A percentile compares a stretch with the other conserved stretches of the same genome.
Conservation (phyloP, 2,329 filamentous ascomycete species). For the Ascochyta lentis region DNA sequence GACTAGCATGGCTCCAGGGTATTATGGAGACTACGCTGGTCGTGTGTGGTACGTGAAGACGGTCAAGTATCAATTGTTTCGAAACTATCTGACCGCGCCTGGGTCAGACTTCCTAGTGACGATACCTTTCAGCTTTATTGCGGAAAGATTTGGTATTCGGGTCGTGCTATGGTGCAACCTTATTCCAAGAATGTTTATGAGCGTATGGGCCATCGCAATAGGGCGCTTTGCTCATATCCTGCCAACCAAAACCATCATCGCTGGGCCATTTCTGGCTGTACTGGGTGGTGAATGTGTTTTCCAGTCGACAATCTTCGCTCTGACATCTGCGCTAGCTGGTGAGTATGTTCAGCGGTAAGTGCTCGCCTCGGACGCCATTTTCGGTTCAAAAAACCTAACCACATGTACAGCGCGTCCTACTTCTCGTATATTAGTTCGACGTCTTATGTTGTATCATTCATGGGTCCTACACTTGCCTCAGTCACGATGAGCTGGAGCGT, state of each 20-base stretch:
- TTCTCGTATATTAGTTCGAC: constrained; percentile 47
- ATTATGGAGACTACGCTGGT: constrained; percentile 48
- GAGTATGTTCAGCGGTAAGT: constrained; percentile 44
- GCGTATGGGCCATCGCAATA: constrained; percentile 41
- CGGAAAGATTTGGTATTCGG: constrained; percentile 38
- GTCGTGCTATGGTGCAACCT: constrained; percentile 43
- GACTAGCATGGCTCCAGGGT: constrained; percentile 61
- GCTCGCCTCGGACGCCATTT: background rate
- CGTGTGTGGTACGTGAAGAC: constrained; percentile 40
- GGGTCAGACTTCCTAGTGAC: constrained; percentile 43
- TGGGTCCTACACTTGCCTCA: constrained; percentile 45
- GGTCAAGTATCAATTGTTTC: background rate
- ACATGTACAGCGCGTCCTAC: constrained; percentile 41
- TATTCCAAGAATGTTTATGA: constrained; percentile 39
- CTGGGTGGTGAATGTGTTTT: constrained; percentile 49
- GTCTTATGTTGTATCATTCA: constrained; percentile 44
- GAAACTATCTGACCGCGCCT: constrained; percentile 17
- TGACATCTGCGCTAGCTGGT: constrained; percentile 41
- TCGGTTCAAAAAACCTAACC: constrained; percentile 1
- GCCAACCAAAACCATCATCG: constrained; percentile 41
- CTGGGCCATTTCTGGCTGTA: constrained; percentile 38
- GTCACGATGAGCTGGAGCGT: constrained; percentile 44
- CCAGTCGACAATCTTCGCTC: constrained; percentile 42
- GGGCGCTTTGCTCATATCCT: constrained; percentile 36
- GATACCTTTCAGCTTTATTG: constrained; percentile 45